phyloP scores from a whole-genome alignment of 805 yeast species.

The Pichia eremophila region DNA sequence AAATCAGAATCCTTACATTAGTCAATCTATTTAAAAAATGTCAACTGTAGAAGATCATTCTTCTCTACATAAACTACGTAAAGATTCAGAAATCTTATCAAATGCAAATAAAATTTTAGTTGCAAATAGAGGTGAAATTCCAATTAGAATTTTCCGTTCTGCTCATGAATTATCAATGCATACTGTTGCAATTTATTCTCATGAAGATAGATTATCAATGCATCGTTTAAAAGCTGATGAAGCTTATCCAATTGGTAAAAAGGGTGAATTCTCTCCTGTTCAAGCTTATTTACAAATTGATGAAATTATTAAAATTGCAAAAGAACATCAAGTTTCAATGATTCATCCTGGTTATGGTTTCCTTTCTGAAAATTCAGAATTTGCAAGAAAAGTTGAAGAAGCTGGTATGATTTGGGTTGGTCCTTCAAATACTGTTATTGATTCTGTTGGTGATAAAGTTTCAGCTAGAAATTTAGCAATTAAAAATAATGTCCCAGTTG shows the following conservation, averaged over 20 bases:
- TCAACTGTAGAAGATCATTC: conserved; percentile 27
- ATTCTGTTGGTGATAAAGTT: conserved; percentile 94
- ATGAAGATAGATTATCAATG: conserved; percentile 90
- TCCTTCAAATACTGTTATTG: conserved; percentile 80
- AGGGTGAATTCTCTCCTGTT: conserved; percentile 88
- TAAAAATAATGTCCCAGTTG: conserved; percentile 77
- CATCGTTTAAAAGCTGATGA: conserved; percentile 93
- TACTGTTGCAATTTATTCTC: conserved; percentile 94
- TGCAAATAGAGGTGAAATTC: conserved; percentile 81
- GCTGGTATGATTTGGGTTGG: conserved; percentile 95
- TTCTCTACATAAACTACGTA: conserved; percentile 28
- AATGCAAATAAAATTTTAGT: conserved; percentile 57
- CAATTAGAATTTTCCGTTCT: conserved; percentile 84
- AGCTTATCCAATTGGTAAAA: conserved; percentile 82
- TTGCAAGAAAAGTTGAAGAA: conserved; percentile 84
- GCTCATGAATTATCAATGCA: conserved; percentile 97
- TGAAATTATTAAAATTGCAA: conserved; percentile 83
- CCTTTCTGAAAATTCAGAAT: conserved; percentile 83
- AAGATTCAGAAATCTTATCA: conserved; percentile 38
- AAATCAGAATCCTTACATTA: too few relatives aligned
- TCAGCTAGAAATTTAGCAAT: conserved; percentile 84
- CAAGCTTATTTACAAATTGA: conserved; percentile 94
- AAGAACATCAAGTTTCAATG: conserved; percentile 68
- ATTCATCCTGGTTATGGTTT: conserved; percentile 93
- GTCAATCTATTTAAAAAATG: conserved; percentile 9